Conservation (phyloP, 139 green algal genomes). For the Micractinium sp. region DNA sequence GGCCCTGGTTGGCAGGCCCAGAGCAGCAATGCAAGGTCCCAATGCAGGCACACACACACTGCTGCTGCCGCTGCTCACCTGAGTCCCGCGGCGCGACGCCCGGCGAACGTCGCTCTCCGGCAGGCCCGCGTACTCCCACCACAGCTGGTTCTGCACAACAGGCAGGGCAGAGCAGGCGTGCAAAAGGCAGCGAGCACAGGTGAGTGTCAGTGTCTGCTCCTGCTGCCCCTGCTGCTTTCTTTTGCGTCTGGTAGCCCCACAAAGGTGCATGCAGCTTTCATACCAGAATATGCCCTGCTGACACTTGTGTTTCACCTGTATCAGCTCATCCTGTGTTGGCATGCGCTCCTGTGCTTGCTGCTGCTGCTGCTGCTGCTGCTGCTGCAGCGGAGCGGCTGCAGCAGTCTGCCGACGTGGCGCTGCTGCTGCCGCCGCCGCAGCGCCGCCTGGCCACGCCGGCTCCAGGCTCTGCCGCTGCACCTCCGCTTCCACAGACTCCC, state of each 20-base stretch:
- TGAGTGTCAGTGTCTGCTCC: not conserved
- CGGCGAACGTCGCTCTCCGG: not conserved
- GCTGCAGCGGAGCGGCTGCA: not conserved
- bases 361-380: not conserved
- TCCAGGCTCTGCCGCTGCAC: not conserved
- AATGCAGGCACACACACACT: not conserved
- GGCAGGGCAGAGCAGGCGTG: not conserved
- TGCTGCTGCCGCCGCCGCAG: not conserved
- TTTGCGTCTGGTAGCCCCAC: not conserved
- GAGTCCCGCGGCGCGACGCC: not conserved
- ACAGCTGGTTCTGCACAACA: conserved; percentile 21
- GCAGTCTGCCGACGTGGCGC: not conserved
- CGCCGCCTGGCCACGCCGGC: too few relatives aligned
- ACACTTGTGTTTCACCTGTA: not conserved
- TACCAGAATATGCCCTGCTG: not conserved
- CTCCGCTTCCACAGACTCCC: not conserved
- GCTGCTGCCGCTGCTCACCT: not conserved
- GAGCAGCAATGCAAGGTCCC: not conserved
- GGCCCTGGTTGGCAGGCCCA: not conserved
- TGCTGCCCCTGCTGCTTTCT: not conserved
- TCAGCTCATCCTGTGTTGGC: not conserved
- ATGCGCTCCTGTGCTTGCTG: not conserved
- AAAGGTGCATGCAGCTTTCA: not conserved
- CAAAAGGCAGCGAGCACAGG: not conserved
- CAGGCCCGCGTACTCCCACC: not conserved